Conservation (phyloP, 345 rosid species). For the Eucalyptus shirleyi region DNA sequence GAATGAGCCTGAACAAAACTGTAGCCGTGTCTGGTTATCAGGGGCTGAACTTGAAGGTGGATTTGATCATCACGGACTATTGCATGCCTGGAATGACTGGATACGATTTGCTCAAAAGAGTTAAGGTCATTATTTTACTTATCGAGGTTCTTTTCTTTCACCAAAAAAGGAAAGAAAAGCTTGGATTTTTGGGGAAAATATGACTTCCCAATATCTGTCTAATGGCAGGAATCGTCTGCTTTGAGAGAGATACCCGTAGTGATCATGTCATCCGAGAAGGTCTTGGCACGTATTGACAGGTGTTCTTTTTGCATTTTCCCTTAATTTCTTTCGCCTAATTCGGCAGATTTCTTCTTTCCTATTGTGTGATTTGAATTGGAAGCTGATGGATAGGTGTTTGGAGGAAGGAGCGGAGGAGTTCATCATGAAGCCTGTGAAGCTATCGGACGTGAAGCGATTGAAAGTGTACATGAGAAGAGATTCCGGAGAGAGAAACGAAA, state of each 20-base stretch:
- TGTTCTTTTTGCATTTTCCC: background rate
- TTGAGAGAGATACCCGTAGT: constrained; percentile 77
- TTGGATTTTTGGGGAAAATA: background rate
- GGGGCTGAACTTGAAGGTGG: constrained; percentile 58
- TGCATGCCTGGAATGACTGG: constrained; percentile 99
- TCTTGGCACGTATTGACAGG: constrained; percentile 75
- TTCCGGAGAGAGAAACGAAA: background rate
- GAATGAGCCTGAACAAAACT: background rate
- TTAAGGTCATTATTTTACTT: constrained; percentile 40
- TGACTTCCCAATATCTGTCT: background rate
- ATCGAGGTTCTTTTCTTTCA: background rate
- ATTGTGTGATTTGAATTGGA: background rate
- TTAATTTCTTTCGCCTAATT: background rate
- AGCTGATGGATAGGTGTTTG: constrained; percentile 41
- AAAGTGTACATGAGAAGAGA: constrained; percentile 32
- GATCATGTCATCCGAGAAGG: constrained; percentile 89
- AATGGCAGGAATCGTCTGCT: constrained; percentile 60
- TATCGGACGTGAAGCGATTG: constrained; percentile 72
- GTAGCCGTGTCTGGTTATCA: background rate
- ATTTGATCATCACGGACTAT: constrained; percentile 88
- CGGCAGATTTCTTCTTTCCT: background rate
- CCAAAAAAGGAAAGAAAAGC: background rate
- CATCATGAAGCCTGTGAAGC: constrained; percentile 85
- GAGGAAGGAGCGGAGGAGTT: constrained; percentile 98
- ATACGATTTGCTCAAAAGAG: constrained; percentile 82